Evolutionary conservation across 2,329 filamentous ascomycete genomes (phyloP).

Genomic region (Aspergillus sp.): DNA sequence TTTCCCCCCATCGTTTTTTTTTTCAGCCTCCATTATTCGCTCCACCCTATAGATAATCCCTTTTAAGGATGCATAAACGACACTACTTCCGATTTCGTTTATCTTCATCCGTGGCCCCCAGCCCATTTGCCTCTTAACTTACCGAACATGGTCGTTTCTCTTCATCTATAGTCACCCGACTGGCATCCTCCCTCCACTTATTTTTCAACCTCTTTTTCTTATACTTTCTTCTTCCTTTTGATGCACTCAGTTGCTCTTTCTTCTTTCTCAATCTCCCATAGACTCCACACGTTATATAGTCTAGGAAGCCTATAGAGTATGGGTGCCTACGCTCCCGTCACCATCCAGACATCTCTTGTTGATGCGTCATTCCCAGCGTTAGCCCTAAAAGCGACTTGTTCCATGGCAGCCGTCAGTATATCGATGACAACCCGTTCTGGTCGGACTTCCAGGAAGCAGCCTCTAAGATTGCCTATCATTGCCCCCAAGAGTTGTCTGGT

Average conservation of each 20-base stretch:
- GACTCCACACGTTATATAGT: not conserved
- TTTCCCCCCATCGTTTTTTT: slow-evolving; percentile 11
- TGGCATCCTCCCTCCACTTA: not conserved
- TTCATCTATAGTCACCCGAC: not conserved
- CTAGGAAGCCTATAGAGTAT: not conserved
- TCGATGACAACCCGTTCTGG: slow-evolving; percentile 41
- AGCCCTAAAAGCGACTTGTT: not conserved
- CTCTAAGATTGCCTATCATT: slow-evolving; percentile 45
- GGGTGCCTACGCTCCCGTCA: not conserved
- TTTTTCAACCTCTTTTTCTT: no score
- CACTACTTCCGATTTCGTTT: not conserved
- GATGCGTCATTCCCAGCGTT: not conserved
- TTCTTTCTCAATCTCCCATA: no score
- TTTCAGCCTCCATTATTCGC: slow-evolving; percentile 7
- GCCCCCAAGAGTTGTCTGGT: slow-evolving; percentile 46
- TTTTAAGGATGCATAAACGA: slow-evolving; percentile 4
- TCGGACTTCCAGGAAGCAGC: slow-evolving; percentile 39
- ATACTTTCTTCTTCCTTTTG: not conserved
- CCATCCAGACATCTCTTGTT: not conserved
- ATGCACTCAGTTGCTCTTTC: no score
- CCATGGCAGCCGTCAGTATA: slow-evolving; percentile 37
- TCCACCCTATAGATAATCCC: not conserved
- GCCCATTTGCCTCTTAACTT: not conserved
- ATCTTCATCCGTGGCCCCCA: not conserved
- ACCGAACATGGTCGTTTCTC: not conserved